Evolutionary conservation across 129 eudicot species (phyloP).

Genomic region (Tanacetum coccineum): DNA sequence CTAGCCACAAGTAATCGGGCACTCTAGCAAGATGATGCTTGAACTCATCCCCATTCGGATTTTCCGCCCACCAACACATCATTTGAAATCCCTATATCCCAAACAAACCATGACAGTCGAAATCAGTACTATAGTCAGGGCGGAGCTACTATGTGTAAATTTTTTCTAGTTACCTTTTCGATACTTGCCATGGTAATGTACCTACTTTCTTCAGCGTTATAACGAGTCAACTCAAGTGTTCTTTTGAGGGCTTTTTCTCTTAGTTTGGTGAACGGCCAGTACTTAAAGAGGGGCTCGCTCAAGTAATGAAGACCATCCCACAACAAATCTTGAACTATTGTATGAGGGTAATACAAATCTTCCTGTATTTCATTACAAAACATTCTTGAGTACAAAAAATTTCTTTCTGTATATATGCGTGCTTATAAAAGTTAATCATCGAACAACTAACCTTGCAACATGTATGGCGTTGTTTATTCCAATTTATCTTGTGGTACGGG

Average conservation of each 20-base stretch:
- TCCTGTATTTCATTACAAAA: conserved; percentile 29
- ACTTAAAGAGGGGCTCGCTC: conserved; percentile 49
- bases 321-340: conserved; percentile 50
- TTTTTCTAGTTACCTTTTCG: conserved; percentile 49
- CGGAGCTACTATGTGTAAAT: no score
- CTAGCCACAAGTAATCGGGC: conserved; percentile 71
- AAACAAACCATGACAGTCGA: neutral
- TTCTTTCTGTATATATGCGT: neutral
- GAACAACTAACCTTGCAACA: conserved; percentile 58
- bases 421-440: neutral
- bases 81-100: conserved; percentile 52
- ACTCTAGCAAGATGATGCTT: conserved; percentile 67
- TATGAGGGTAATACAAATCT: conserved; percentile 57
- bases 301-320: conserved; percentile 63
- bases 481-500: conserved; percentile 48
- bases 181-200: conserved; percentile 61
- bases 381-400: no score
- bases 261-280: conserved; percentile 62
- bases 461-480: conserved; percentile 58
- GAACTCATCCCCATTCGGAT: conserved; percentile 58
- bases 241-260: conserved; percentile 53
- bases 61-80: conserved; percentile 82
- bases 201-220: conserved; percentile 53
- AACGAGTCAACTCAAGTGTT: conserved; percentile 48
- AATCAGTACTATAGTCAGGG: no score